These are phyloP conservation scores for Cladosporium sphaerospermum DNA, from an alignment of 2,329 filamentous ascomycete species.

Conservation along the genomic window DNA sequence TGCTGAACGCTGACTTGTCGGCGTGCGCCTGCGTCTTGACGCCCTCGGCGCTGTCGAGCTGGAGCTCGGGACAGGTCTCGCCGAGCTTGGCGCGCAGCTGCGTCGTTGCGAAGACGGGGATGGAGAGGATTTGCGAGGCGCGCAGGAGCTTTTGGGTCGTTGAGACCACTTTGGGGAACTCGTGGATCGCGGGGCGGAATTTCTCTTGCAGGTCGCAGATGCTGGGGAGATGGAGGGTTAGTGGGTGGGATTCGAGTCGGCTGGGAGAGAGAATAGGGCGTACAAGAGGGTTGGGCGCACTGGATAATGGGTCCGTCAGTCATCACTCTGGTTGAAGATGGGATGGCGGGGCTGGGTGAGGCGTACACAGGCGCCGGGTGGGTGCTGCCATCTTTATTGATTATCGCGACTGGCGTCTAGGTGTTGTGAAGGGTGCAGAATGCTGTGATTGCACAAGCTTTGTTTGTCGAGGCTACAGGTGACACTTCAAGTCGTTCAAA, in stretches of 20 bases:
- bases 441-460: not conserved
- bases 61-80: slow-evolving; percentile 68
- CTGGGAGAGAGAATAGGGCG: not conserved
- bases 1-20: slow-evolving; percentile 89
- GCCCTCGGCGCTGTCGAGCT: slow-evolving; percentile 37
- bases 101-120: slow-evolving; percentile 81
- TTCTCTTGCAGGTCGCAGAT: slow-evolving; percentile 95
- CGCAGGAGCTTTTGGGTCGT: slow-evolving; percentile 49
- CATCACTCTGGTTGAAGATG: not conserved
- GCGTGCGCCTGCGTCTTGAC: slow-evolving; percentile 48
- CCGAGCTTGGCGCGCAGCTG: slow-evolving; percentile 76
- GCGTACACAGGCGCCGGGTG: slow-evolving; percentile 16
- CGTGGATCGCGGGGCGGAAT: slow-evolving; percentile 74
- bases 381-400: slow-evolving; percentile 8
- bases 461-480: not conserved
- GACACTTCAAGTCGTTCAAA: not conserved
- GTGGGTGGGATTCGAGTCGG: not conserved
- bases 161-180: slow-evolving; percentile 68
- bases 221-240: slow-evolving; percentile 42
- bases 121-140: slow-evolving; percentile 50
- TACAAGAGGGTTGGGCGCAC: slow-evolving; percentile 17
- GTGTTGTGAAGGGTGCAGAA: not conserved
- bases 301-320: slow-evolving; percentile 14
- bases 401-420: too few relatives aligned
- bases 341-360: not conserved